Base-by-base conservation (phyloP, 805 yeast species). In the Teunomyces cretensis region DNA sequence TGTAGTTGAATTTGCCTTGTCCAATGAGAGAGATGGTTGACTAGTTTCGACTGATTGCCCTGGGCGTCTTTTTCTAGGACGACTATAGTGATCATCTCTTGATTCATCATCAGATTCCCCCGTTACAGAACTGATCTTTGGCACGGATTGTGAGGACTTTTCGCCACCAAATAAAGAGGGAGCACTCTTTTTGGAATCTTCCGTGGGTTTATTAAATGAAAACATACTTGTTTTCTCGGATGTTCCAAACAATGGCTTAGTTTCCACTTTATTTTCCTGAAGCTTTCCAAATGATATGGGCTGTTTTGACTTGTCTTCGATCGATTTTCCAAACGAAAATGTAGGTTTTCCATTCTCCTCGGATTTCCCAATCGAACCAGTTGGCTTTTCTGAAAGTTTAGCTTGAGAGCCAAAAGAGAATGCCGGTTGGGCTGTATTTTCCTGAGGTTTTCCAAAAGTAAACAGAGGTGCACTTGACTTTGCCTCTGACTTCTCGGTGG, bases 21-120 rank as follows among this genome's bases (percentile, higher is more conserved):
- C 57, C 43, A 60, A 61, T 1, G 62, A 52, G 35, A 58, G 53
- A 16, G 47, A 14, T 2, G 58, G 55, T 6, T 39, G 41, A 9
- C 32, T 14, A 24, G 47, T 26, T 40, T 41, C 41, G 9, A 30
- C 41, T 26, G 45, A 31, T 2, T 7, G 14, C 6, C 24, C 19
- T 8, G 16, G 2, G 15, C 14, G 24, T 22, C 28, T 22, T n/a
- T 35, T 35, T 13, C 38, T 35, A 9, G 38, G 38, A 17, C n/a
- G 28, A 17, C 7, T 24, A 8, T 35, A 14, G 12, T 35, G 26
- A 19, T 35, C 38, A 6, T n/a, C 12, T 19, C 22, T 19, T 19
- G n/a, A 22, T 9, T 22, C 26, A 7, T 16, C 14, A 12, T 19
- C 28, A 9, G 38, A 22, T 11, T n/a, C 38, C 12, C 12, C n/a